Evolutionary conservation across 768 basidiomycete species (phyloP), one percentile per base, ranked within the genome.

Genomic region (Gloeopeniophorella convolvens): DNA sequence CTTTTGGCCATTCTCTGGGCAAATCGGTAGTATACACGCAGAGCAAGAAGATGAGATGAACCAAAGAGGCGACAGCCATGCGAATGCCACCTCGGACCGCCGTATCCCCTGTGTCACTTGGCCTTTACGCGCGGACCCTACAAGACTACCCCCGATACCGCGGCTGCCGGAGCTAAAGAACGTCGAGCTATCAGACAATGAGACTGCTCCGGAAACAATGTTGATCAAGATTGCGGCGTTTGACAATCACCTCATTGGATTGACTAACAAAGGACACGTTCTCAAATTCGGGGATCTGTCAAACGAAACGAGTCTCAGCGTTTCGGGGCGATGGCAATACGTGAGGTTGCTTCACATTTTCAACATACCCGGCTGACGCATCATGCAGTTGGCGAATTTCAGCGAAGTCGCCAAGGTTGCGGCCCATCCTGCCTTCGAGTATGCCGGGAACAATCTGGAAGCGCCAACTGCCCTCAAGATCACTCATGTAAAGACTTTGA

Each of bases 151-250:
- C 28, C 62, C 68, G 1, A 66, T 90, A 42, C 85, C 85, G 31
- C 44, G 59, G 16, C 70, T 91, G 26, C 88, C 89, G 1, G 67
- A 68, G 11, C 61, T 86, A 13, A 44, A 59, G 4, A 49, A 59
- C 21, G 68, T 64, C 2, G 67, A 62, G 9, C 52, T 62, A 6
- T 31, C 57, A 32, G 45, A 57, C 42, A 57, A 60, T 34, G 54
- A 64, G 31, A 43, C 36, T 26, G 60, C 65, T 28, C 28, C 62
- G 37, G 63, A 65, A 27, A 69, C 68, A 12, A 74, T 72, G 62
- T 72, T 96, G 31, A 73, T 90, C 28, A 83, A 89, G 65, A 83
- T 98, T 36, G 93, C 90, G 8, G 85, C 80, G 4, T 75, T 91
- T 54, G 81, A 89, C 46, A 71, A 73, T 41, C 76, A 80, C 57